Base-by-base conservation (phyloP, 257 asterid species). In the Linaria vulgaris region DNA sequence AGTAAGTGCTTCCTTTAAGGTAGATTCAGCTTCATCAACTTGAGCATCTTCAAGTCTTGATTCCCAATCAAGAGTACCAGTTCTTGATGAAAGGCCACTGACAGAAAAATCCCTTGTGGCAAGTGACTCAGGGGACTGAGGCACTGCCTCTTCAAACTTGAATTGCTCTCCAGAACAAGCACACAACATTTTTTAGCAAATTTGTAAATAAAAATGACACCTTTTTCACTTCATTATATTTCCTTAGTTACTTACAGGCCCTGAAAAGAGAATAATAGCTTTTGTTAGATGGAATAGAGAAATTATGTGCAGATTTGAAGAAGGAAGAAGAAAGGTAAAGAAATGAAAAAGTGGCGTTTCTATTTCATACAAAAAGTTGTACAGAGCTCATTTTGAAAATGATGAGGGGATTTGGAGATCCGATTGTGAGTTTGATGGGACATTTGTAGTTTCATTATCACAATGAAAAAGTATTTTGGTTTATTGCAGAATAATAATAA, bases 91-190 rank as follows among this genome's bases (percentile, higher is more conserved):
- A 63, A 88, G 72, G 37, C 90, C 96, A 76, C 96, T 83, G 25
- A 88, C 94, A 0, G 98, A 91, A 79, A 85, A 91, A 77, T 91
- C 98, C 77, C 98, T 88, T 1, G 98, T 91, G 68, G 96, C 96
- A 27, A 91, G 70, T 20, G 98, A 91, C 71, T 88, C 96, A 8
- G 98, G 96, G 15, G 96, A 85, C 74, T 85, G 86, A 2, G 91
- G 94, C 51, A 67, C 81, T 27, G 82, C 69, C 64, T 88, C 98
- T 34, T 91, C 96, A 44, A 83, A 80, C 76, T 82, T 82, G 79
- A 88, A 86, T 58, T 84, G 91, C 82, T 91, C 96, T 2, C 98
- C 96, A 63, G 98, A 91, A 76, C 98, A 90, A 62, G 92, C 95
- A 63, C 97, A 90, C 88, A 90, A 58, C 97, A 90, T 90, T 10